Conservation (phyloP, 768 basidiomycete genomes). For the Mycena maculata region DNA sequence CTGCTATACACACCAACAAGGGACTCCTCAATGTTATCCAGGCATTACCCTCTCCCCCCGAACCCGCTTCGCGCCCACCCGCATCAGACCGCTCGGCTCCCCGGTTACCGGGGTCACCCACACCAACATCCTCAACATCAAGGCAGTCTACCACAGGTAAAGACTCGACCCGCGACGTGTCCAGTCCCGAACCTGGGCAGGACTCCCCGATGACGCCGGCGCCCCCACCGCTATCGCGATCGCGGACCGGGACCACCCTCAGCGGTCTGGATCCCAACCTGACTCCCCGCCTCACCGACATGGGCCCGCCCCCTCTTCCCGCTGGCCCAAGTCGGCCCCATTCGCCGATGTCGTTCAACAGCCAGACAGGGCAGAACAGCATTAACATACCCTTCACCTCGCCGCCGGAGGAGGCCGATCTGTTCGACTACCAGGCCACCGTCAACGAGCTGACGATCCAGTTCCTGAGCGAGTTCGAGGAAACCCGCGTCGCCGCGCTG, state of each 20-base stretch:
- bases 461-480: slow-evolving; percentile 96
- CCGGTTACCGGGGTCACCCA: slow-evolving; percentile 67
- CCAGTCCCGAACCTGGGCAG: slow-evolving; percentile 57
- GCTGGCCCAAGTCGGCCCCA: slow-evolving; percentile 66
- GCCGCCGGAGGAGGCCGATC: slow-evolving; percentile 67
- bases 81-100: slow-evolving; percentile 42
- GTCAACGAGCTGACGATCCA: slow-evolving; percentile 94
- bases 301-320: slow-evolving; percentile 38
- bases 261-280: slow-evolving; percentile 33
- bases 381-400: slow-evolving; percentile 44
- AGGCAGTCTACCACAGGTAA: slow-evolving; percentile 62
- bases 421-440: slow-evolving; percentile 92
- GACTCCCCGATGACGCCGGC: slow-evolving; percentile 43
- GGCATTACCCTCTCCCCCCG: slow-evolving; percentile 78
- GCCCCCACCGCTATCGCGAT: slow-evolving; percentile 40
- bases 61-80: slow-evolving; percentile 48
- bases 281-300: slow-evolving; percentile 47
- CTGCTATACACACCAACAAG: slow-evolving; percentile 89
- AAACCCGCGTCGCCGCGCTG: slow-evolving; percentile 93
- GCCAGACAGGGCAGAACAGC: slow-evolving; percentile 49
- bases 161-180: slow-evolving; percentile 58
- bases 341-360: slow-evolving; percentile 67
- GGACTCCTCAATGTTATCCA: slow-evolving; percentile 88
- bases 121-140: slow-evolving; percentile 59
- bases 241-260: slow-evolving; percentile 28